Conservation (phyloP, 768 basidiomycete species). For the Ramaria rubella region DNA sequence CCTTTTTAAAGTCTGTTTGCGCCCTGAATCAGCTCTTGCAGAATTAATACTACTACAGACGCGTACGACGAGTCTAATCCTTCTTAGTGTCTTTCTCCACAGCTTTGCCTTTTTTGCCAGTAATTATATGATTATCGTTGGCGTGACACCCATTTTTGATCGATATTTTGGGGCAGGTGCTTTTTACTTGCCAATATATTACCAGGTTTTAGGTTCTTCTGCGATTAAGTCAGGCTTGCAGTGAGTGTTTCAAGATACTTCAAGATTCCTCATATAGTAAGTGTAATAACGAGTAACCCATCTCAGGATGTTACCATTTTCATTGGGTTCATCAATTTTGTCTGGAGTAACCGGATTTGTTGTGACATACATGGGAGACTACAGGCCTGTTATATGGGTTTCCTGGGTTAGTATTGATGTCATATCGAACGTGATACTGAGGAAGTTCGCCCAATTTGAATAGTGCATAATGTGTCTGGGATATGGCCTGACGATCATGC, state of each 20-base stretch:
- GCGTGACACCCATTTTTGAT: not conserved
- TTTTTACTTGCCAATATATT: conserved; percentile 37
- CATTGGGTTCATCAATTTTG: conserved; percentile 20
- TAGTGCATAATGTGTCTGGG: conserved; percentile 4
- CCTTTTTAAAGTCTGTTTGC: conserved; percentile 51
- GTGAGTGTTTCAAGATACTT: conserved; percentile 14
- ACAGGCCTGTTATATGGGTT: conserved; percentile 28
- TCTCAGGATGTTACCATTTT: conserved; percentile 31
- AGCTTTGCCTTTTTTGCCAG: conserved; percentile 56
- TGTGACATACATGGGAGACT: conserved; percentile 23
- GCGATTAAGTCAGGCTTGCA: conserved; percentile 29
- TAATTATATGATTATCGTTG: too few relatives aligned
- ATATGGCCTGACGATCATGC: conserved; percentile 30
- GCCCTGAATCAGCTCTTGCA: not conserved
- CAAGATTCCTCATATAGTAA: not conserved
- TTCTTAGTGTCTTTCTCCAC: conserved; percentile 57
- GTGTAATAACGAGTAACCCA: too few relatives aligned
- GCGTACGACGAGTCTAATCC: conserved; percentile 60
- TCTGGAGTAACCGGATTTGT: conserved; percentile 22
- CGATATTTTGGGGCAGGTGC: conserved; percentile 12
- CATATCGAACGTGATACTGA: not conserved
- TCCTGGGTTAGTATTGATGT: conserved; percentile 16
- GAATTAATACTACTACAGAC: conserved; percentile 35
- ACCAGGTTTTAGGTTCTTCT: conserved; percentile 35
- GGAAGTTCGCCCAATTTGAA: not conserved